Base-by-base conservation (phyloP, 805 yeast genomes). In the Sugiyamaella smithiae region DNA sequence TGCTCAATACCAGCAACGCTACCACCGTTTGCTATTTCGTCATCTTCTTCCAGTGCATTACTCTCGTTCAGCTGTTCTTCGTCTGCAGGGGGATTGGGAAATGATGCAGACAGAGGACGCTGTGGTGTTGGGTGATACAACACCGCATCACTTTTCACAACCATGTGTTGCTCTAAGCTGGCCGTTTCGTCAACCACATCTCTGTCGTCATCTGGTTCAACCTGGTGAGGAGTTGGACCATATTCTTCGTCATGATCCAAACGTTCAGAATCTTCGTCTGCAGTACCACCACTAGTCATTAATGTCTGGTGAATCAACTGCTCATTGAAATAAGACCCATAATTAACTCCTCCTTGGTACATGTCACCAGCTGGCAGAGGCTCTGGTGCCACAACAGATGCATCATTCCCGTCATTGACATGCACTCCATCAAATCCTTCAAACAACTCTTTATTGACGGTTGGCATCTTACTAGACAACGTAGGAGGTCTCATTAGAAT, bases 121-220 rank as follows among this genome's bases (percentile, higher is more conserved):
- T 55, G 58, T 1, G 60, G 60, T 36, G 45, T 53, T 3, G 60
- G 60, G 32, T 56, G 60, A 41, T 54, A 54, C 22, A 56, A 45
- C 32, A 26, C 52, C 11, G 40, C 43, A 16, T 41, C 31, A 28
- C 24, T 20, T 7, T 28, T n/a, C 8, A 22, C 36, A 4, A 14
- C 42, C 28, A 40, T n/a, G n/a, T n/a, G n/a, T n/a, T n/a, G n/a
- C n/a, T n/a, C n/a, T n/a, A n/a, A n/a, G n/a, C n/a, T 8, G 22
- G 40, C 22, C 6, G 42, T 7, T 17, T 11, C 23, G 11, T 26
- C 31, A 12, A 12, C 8, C n/a, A n/a, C n/a, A n/a, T n/a, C n/a
- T n/a, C n/a, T n/a, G n/a, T n/a, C n/a, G n/a, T n/a, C n/a, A n/a
- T n/a, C n/a, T n/a, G n/a, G n/a, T n/a, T n/a, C n/a, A n/a, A n/a